These are phyloP conservation scores for Claviceps cyperi DNA, from an alignment of 2,329 filamentous ascomycete genomes.

Conservation along the genomic window DNA sequence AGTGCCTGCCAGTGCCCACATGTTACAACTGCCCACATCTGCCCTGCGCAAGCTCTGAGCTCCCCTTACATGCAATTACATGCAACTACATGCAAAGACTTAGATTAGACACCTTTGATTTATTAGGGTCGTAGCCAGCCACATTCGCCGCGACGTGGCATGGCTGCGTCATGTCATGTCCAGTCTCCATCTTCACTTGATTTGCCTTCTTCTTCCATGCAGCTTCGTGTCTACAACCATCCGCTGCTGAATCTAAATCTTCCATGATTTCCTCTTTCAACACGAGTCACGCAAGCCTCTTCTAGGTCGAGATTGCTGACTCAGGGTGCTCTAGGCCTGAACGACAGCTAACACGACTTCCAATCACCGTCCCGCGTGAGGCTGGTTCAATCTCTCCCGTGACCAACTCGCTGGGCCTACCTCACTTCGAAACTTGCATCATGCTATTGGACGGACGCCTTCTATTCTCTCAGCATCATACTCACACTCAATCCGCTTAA, in stretches of 20 bases:
- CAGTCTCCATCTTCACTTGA: not conserved
- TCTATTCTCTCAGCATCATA: constrained; percentile 1
- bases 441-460: constrained; percentile 5
- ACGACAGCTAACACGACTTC: not conserved
- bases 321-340: not conserved
- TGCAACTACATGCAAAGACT: not conserved
- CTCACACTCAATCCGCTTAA: not conserved
- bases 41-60: not conserved
- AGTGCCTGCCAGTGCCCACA: not conserved
- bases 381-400: not conserved
- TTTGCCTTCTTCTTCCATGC: not conserved
- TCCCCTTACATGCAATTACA: no score
- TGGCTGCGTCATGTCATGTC: not conserved
- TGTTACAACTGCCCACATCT: not conserved
- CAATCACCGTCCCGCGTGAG: not conserved
- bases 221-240: not conserved
- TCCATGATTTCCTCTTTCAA: not conserved
- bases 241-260: not conserved
- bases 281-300: not conserved
- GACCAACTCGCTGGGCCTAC: not conserved
- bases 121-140: not conserved
- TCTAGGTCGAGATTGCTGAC: not conserved
- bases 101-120: not conserved
- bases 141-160: not conserved
- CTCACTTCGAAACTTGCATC: not conserved